phyloP scores from a whole-genome alignment of 2,329 filamentous ascomycete species.

The Zalaria sp. region DNA sequence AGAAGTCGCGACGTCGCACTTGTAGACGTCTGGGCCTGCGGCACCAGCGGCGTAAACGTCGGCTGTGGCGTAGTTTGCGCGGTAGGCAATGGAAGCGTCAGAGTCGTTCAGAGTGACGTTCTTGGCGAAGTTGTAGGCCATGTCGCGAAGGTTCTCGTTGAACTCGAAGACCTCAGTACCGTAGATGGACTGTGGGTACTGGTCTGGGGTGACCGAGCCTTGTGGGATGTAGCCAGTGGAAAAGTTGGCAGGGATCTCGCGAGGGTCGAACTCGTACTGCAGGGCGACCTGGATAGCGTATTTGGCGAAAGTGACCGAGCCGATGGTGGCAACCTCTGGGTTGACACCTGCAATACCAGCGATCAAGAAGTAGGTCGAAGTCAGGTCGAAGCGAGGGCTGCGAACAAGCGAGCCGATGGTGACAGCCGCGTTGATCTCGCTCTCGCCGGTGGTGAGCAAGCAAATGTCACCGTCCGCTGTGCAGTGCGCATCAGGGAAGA shows the following conservation, averaged over 20 bases:
- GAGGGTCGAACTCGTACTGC: slow-evolving; percentile 61
- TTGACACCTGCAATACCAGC: slow-evolving; percentile 64
- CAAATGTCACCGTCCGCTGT: slow-evolving; percentile 47
- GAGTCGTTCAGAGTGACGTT: slow-evolving; percentile 23
- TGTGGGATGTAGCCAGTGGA: slow-evolving; percentile 56
- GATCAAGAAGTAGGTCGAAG: slow-evolving; percentile 54
- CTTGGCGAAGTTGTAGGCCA: slow-evolving; percentile 19
- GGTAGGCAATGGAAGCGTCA: slow-evolving; percentile 20
- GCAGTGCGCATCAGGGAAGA: slow-evolving; percentile 40
- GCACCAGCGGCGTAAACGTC: slow-evolving; percentile 27
- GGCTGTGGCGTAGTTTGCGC: slow-evolving; percentile 19
- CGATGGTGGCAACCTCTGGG: slow-evolving; percentile 51
- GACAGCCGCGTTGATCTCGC: slow-evolving; percentile 60
- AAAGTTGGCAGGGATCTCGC: slow-evolving; percentile 52
- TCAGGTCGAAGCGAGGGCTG: slow-evolving; percentile 48
- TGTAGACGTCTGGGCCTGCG: slow-evolving; percentile 39
- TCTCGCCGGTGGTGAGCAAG: slow-evolving; percentile 49
- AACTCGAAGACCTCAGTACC: slow-evolving; percentile 29
- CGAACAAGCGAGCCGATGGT: slow-evolving; percentile 49
- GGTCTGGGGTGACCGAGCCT: slow-evolving; percentile 38
- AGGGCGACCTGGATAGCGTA: slow-evolving; percentile 62
- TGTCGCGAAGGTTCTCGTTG: slow-evolving; percentile 22
- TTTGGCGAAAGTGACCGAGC: slow-evolving; percentile 51
- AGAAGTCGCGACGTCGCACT: slow-evolving; percentile 54
- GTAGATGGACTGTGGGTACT: slow-evolving; percentile 24